Evolutionary conservation across 73 alveolate species (phyloP).

Genomic region (Uronychia setigera): DNA sequence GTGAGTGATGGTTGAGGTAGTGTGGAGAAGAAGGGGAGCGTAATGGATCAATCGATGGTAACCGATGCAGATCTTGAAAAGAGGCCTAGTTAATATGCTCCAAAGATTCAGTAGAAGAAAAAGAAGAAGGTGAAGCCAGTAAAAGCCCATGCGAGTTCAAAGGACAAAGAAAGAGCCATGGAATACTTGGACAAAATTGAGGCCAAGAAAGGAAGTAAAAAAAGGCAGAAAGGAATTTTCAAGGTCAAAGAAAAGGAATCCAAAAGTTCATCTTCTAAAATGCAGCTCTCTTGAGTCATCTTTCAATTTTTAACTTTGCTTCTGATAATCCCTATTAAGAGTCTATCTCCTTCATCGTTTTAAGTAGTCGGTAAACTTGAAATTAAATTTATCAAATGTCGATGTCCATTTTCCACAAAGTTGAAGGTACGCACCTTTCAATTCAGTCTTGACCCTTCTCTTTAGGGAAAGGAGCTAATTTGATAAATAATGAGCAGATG

Average conservation of each 20-base stretch:
- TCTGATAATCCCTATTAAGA: no score
- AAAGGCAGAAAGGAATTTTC: not conserved
- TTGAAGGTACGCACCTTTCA: not conserved
- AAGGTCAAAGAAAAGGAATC: not conserved
- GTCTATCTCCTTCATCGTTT: not conserved
- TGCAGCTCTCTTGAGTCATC: not conserved
- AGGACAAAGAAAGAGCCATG: not conserved
- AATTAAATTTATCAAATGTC: not conserved
- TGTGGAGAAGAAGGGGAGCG: no score
- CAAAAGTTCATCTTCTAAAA: not conserved
- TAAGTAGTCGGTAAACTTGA: not conserved
- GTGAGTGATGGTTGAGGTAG: no score
- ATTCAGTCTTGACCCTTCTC: not conserved
- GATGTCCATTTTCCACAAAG: slow-evolving; percentile 1
- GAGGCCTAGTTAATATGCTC: not conserved
- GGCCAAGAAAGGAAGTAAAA: not conserved
- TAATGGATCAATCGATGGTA: no score
- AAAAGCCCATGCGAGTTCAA: not conserved
- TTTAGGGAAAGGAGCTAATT: no score
- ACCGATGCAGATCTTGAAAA: not conserved
- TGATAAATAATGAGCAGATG: not conserved
- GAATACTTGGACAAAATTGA: not conserved
- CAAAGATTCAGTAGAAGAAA: not conserved
- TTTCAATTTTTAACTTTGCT: not conserved
- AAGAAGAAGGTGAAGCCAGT: not conserved